Evolutionary conservation across 179 eudicot species (phyloP).

Genomic region (Drosera spatulata): DNA sequence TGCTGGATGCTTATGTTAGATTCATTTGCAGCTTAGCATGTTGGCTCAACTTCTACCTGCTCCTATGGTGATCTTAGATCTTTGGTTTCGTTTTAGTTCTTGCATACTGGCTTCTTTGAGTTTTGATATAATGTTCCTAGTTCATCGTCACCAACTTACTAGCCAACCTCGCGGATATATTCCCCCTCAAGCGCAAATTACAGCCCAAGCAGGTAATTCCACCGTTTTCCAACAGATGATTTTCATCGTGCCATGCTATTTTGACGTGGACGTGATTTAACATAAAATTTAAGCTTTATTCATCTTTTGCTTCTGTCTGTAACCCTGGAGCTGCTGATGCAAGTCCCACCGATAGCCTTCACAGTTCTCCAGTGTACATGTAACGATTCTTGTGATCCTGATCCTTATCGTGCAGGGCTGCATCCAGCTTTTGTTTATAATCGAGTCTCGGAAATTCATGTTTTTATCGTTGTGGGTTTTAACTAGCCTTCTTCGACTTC

Average conservation of each 20-base stretch:
- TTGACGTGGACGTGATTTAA: neutral
- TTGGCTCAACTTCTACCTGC: too few relatives aligned
- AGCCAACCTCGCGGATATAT: constrained; percentile 9
- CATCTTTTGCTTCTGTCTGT: constrained; percentile 47
- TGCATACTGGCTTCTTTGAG: too few relatives aligned
- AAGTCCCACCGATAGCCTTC: constrained; percentile 88
- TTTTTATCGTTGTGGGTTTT: neutral
- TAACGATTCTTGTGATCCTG: too few relatives aligned
- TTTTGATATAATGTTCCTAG: neutral
- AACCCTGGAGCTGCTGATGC: constrained; percentile 59
- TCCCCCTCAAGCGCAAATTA: constrained; percentile 11
- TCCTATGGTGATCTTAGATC: too few relatives aligned
- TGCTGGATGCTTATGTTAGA: too few relatives aligned
- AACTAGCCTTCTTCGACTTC: neutral
- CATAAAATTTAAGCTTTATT: neutral
- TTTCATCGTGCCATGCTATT: neutral
- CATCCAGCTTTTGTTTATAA: too few relatives aligned
- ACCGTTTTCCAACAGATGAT: neutral
- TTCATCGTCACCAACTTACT: constrained; percentile 6
- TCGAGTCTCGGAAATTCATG: too few relatives aligned
- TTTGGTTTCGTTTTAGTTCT: too few relatives aligned
- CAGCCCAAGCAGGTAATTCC: constrained; percentile 12
- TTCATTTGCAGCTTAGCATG: too few relatives aligned
- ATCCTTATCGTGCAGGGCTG: too few relatives aligned
- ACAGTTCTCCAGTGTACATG: constrained; percentile 95